Conservation (phyloP, 129 eudicot genomes). For the Chrysanthemum seticuspe region DNA sequence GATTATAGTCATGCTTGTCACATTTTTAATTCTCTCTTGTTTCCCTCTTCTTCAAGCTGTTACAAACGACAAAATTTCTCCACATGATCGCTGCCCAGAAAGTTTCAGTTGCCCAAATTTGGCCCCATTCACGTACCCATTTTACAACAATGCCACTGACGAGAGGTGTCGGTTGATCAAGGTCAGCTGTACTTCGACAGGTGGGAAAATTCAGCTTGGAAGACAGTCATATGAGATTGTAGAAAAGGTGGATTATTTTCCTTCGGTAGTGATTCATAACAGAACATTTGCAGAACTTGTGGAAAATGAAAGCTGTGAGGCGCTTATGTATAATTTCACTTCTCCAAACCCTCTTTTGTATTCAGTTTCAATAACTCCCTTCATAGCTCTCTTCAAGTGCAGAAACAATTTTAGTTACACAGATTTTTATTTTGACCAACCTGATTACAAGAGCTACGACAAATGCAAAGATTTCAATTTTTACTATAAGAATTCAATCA, state of each 20-base stretch:
- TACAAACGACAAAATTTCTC: background rate
- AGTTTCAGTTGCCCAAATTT: background rate
- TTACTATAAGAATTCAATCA: conserved; percentile 5
- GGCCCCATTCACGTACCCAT: no score
- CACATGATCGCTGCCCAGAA: background rate
- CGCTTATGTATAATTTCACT: conserved; percentile 6
- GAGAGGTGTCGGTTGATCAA: conserved; percentile 9
- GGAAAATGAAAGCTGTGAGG: conserved; percentile 35
- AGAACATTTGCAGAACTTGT: no score
- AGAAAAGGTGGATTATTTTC: background rate
- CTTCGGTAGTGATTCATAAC: background rate
- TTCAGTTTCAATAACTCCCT: conserved; percentile 8
- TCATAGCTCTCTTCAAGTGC: conserved; percentile 43
- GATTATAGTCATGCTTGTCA: background rate
- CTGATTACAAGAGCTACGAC: background rate
- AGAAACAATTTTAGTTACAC: background rate
- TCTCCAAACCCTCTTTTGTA: conserved; percentile 28
- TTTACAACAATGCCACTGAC: background rate
- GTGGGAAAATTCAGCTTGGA: background rate
- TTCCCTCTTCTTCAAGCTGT: background rate
- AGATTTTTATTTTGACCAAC: background rate
- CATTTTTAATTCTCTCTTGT: no score
- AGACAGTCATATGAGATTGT: background rate
- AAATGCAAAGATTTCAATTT: conserved; percentile 2
- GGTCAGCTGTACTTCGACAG: background rate